phyloP scores from a whole-genome alignment of 805 yeast genomes.

The Candida boleticola region DNA sequence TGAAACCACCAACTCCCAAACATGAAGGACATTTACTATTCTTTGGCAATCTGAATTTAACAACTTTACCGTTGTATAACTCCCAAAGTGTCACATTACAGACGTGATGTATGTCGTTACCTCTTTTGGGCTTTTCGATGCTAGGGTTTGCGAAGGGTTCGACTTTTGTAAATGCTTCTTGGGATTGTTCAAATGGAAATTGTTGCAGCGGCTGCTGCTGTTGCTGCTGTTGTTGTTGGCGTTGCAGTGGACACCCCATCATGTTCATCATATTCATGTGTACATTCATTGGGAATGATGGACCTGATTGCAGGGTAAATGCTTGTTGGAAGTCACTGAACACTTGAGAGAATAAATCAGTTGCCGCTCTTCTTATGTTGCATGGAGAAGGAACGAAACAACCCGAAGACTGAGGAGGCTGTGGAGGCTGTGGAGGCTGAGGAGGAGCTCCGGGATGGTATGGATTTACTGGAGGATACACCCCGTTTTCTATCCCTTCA shows the following conservation, averaged over 20 bases:
- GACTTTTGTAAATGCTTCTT: constrained; percentile 10
- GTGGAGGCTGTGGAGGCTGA: constrained; percentile 4
- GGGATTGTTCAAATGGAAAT: constrained; percentile 9
- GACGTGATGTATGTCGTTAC: constrained; percentile 57
- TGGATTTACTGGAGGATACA: constrained; percentile 2
- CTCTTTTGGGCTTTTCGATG: constrained; percentile 25
- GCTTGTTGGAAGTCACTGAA: constrained; percentile 33
- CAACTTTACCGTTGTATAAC: constrained; percentile 54
- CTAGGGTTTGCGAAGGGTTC: constrained; percentile 19
- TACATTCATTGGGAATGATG: constrained; percentile 9
- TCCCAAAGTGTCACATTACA: constrained; percentile 54
- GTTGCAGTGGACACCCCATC: not conserved
- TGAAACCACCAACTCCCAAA: constrained; percentile 50
- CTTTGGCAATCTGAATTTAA: constrained; percentile 54
- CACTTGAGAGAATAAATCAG: constrained; percentile 35
- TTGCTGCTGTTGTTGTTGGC: not conserved
- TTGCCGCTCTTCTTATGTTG: constrained; percentile 12
- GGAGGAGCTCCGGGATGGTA: constrained; percentile 6
- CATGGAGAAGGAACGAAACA: not conserved
- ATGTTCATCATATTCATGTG: constrained; percentile 7
- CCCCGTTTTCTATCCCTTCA: constrained; percentile 22
- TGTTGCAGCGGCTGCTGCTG: not conserved
- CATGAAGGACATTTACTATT: constrained; percentile 50
- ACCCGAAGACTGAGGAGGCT: too few species aligned
- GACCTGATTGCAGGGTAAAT: constrained; percentile 12